Evolutionary conservation across 257 asterid species (phyloP).

Genomic region (Ajuga chamaepitys): DNA sequence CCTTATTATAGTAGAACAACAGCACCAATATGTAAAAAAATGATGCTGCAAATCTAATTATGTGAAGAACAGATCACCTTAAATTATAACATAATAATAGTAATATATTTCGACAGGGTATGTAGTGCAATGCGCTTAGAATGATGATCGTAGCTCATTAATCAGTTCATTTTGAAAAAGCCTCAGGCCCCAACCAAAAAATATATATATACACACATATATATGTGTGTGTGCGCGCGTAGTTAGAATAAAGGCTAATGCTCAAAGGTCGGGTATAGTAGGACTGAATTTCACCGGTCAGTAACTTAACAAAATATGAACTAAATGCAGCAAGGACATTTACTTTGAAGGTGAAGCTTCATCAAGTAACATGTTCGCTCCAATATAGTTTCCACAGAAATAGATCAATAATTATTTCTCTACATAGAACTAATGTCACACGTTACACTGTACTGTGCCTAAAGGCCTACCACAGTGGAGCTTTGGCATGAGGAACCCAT

Average conservation of each 20-base stretch:
- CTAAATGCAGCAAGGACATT: neutral
- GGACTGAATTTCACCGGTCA: neutral
- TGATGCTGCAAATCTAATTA: too few species aligned
- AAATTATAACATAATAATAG: too few species aligned
- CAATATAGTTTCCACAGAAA: neutral
- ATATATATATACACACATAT: neutral
- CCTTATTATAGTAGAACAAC: neutral
- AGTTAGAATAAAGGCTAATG: neutral
- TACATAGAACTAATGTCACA: neutral
- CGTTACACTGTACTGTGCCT: neutral
- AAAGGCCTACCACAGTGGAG: neutral
- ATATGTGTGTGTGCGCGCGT: too few species aligned
- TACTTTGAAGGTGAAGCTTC: neutral
- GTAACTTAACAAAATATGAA: neutral
- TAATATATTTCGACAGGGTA: neutral
- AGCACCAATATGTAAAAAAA: neutral
- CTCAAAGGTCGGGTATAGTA: neutral
- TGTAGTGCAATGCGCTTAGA: neutral
- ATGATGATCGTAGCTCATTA: neutral
- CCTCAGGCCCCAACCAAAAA: neutral
- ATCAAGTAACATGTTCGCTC: neutral
- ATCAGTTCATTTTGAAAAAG: neutral
- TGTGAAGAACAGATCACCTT: neutral
- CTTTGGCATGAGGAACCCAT: neutral
- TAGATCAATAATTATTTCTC: neutral